Evolutionary conservation across 108 stramenopile genomes (phyloP).

Genomic region (Pseudonitzschia multiseries): DNA sequence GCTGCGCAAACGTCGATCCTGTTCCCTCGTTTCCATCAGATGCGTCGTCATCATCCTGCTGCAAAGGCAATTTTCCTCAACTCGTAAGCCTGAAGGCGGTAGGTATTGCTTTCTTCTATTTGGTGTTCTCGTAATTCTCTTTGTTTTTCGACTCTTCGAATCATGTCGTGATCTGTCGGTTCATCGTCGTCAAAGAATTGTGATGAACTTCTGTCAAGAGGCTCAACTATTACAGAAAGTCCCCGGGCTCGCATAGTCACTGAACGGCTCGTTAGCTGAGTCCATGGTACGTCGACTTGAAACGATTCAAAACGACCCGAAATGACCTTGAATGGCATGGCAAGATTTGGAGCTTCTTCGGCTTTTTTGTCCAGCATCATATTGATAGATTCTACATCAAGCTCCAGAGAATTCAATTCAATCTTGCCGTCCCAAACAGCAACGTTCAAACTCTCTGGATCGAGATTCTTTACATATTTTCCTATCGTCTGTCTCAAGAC

Average conservation of each 20-base stretch:
- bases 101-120: conserved; percentile 46
- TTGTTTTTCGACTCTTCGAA: neutral
- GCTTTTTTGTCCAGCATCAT: conserved; percentile 67
- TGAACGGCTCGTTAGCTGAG: conserved; percentile 57
- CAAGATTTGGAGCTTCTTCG: conserved; percentile 65
- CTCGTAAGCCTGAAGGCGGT: conserved; percentile 51
- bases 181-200: conserved; percentile 16
- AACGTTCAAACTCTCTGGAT: conserved; percentile 78
- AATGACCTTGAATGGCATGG: conserved; percentile 64
- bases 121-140: conserved; percentile 39
- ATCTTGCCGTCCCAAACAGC: conserved; percentile 91
- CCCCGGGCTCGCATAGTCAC: conserved; percentile 76
- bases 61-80: conserved; percentile 49
- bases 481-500: conserved; percentile 87
- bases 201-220: conserved; percentile 41
- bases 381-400: conserved; percentile 83
- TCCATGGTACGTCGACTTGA: conserved; percentile 86
- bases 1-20: conserved; percentile 48
- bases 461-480: conserved; percentile 82
- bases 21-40: conserved; percentile 25
- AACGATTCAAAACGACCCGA: conserved; percentile 65
- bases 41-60: conserved; percentile 26
- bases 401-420: conserved; percentile 74
- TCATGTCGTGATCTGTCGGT: neutral
- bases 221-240: conserved; percentile 57